Evolutionary conservation across 2,329 filamentous ascomycete species (phyloP), one percentile per base, ranked within the genome.

Genomic region (Calonectria henricotiae): DNA sequence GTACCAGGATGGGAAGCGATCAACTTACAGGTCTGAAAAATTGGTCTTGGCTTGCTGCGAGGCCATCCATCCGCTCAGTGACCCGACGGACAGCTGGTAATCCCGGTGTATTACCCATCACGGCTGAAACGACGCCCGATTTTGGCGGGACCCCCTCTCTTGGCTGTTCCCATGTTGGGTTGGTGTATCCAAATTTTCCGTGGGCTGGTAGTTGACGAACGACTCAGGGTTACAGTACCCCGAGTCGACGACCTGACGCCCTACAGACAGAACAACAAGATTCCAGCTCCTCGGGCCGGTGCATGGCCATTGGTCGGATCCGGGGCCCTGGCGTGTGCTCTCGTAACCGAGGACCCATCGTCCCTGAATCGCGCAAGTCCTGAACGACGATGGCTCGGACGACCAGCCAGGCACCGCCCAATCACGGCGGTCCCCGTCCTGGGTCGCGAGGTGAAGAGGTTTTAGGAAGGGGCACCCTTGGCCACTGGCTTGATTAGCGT

Each of bases 401-500:
- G 51, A 41, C 32, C 23, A 39, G 51, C 23, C 51, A 58, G 35
- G 51, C 35, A 58, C 51, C 9, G 9, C 12, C 30, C 49, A 54
- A 35, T 35, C 9, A 20, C 3, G 43, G 4, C 43, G 2, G 7
- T 17, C 41, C 47, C 11, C 20, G 49, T 54, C 30, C 30, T 27
- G 47, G 15, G 47, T n/a, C 27, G 4, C 27, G 27, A 30, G 20
- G 20, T 20, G 20, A 30, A 30, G 27, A 20, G 20, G 20, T 20
- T 20, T 20, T 20, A 20, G 27, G 27, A 30, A 30, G 35, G 35
- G 35, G 9, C 5, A 9, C 35, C 35, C 43, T 20, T 58, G 6
- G 32, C 39, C 35, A 58, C 35, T 23, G 51, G 32, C 51, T 58
- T 58, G 51, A 58, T 58, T 58, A 58, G 51, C 51, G 51, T 32